phyloP scores from a whole-genome alignment of 1,139 yeast genomes.

The Pichia sp. region DNA sequence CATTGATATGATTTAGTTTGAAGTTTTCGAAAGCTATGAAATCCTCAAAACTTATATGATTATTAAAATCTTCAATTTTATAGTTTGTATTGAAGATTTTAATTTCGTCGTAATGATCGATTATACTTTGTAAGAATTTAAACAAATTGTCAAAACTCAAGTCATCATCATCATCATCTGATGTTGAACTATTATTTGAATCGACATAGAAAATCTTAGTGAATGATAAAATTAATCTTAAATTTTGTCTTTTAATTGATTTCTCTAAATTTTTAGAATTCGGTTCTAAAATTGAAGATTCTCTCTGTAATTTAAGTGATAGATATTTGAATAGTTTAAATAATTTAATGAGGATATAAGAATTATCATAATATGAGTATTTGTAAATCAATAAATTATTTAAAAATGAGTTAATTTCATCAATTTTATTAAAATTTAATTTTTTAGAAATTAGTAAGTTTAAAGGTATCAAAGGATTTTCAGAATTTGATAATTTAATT shows the following conservation, averaged over 20 bases:
- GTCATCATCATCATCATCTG: conserved; percentile 16
- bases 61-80: conserved; percentile 20
- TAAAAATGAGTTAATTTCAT: conserved; percentile 16
- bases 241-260: conserved; percentile 22
- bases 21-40: conserved; percentile 22
- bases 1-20: too few relatives aligned
- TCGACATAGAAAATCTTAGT: conserved; percentile 27
- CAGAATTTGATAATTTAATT: conserved; percentile 22
- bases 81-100: conserved; percentile 14
- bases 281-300: conserved; percentile 21
- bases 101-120: conserved; percentile 19
- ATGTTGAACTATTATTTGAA: conserved; percentile 3
- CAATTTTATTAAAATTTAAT: conserved; percentile 15
- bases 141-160: conserved; percentile 26
- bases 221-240: conserved; percentile 25
- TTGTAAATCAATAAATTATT: conserved; percentile 16
- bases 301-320: conserved; percentile 21
- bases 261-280: conserved; percentile 18
- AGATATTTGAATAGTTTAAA: conserved; percentile 23
- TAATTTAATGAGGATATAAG: conserved; percentile 25
- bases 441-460: conserved; percentile 12
- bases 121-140: conserved; percentile 21
- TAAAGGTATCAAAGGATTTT: conserved; percentile 25
- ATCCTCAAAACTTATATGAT: conserved; percentile 22
- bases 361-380: conserved; percentile 23